phyloP scores from a whole-genome alignment of 2,329 filamentous ascomycete genomes.

The Talaromyces funiculosus region DNA sequence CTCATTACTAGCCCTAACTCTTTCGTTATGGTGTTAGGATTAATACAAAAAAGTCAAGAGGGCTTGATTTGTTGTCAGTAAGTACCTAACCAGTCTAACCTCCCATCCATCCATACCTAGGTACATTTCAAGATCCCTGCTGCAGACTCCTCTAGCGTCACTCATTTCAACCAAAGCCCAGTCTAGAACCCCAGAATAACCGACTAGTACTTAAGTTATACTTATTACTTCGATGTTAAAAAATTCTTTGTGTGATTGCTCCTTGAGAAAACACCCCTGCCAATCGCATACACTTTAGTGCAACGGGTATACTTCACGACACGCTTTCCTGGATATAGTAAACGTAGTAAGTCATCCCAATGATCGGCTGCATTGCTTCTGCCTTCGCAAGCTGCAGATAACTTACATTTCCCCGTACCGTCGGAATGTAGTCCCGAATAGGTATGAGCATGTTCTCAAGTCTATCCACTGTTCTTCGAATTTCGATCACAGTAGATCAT shows the following conservation, averaged over 20 bases:
- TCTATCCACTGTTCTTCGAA: not conserved
- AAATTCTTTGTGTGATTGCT: not conserved
- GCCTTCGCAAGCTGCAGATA: not conserved
- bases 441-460: not conserved
- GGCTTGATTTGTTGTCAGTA: not conserved
- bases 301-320: not conserved
- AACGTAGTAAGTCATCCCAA: not conserved
- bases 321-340: not conserved
- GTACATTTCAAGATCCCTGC: not conserved
- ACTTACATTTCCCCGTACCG: not conserved
- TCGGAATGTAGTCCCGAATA: not conserved
- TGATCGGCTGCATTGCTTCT: not conserved
- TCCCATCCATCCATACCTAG: not conserved
- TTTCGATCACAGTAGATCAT: not conserved
- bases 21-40: too few species aligned
- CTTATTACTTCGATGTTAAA: too few species aligned
- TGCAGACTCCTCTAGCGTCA: not conserved
- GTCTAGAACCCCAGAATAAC: not conserved
- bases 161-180: not conserved
- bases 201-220: not conserved
- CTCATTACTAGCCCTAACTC: conserved; percentile 3
- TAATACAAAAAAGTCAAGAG: not conserved
- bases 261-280: not conserved
- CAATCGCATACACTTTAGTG: not conserved
- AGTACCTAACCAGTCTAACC: not conserved